Percentiles rank a stretch among this genome's conserved stretches.
Conservation (phyloP, 257 asterid genomes). For the Lycium ferocissimum region DNA sequence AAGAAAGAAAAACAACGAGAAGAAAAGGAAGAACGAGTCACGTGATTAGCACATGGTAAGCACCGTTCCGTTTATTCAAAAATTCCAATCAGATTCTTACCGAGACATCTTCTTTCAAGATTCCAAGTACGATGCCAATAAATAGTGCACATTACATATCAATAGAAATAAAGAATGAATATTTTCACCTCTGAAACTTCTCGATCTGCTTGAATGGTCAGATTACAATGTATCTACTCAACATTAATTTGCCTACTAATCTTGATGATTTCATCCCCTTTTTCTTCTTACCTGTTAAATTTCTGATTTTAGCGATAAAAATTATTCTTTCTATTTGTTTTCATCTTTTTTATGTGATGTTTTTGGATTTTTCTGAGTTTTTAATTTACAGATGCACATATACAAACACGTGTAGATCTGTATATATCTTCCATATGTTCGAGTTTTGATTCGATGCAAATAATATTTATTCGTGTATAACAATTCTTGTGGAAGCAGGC, state of each 20-base stretch:
- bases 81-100: neutral
- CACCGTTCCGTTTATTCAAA: too few relatives aligned
- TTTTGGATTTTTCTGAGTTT: too few relatives aligned
- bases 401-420: too few relatives aligned
- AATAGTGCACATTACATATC: neutral
- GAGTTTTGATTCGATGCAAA: too few relatives aligned
- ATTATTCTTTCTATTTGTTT: neutral
- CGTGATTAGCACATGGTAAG: neutral
- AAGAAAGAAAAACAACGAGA: too few relatives aligned
- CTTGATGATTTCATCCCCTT: slow-evolving; percentile 25
- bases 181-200: neutral
- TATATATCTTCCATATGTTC: too few relatives aligned
- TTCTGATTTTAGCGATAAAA: neutral
- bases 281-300: too few relatives aligned
- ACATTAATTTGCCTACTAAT: slow-evolving; percentile 65
- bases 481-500: too few relatives aligned
- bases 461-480: too few relatives aligned
- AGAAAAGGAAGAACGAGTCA: neutral
- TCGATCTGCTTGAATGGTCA: slow-evolving; percentile 30
- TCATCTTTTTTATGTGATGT: neutral
- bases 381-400: too few relatives aligned
- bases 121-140: neutral
- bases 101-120: neutral
- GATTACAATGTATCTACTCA: slow-evolving; percentile 67
- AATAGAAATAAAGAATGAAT: neutral